A percentile compares a stretch with the other conserved stretches of the same genome.
Conservation (phyloP, 2,329 filamentous ascomycete genomes). For the Beauveria pseudobassiana region DNA sequence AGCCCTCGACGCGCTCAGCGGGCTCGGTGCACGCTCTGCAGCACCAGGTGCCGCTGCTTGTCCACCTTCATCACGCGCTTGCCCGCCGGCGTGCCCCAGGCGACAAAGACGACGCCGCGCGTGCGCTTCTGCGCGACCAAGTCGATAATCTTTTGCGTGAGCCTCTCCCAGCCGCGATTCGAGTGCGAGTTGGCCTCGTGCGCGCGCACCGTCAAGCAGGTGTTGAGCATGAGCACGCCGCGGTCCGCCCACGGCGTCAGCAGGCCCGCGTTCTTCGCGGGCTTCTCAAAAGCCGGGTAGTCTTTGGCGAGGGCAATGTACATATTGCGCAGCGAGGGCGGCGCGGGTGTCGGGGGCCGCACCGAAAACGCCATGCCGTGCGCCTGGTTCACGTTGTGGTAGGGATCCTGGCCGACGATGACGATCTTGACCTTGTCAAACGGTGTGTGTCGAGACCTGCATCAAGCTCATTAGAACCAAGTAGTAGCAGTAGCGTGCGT, state of each 20-base stretch:
- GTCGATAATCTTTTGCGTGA: slow-evolving; percentile 90
- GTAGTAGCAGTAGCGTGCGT: background rate
- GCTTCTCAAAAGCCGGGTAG: slow-evolving; percentile 71
- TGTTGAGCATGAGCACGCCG: slow-evolving; percentile 89
- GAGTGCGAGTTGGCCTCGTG: slow-evolving; percentile 82
- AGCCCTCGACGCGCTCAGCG: slow-evolving; percentile 80
- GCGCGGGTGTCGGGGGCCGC: slow-evolving; percentile 77
- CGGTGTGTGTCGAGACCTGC: slow-evolving; percentile 90
- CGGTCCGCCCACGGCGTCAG: slow-evolving; percentile 91
- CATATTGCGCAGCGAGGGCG: slow-evolving; percentile 88
- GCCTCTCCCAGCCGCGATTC: slow-evolving; percentile 82
- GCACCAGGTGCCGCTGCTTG: slow-evolving; percentile 65
- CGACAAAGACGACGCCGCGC: slow-evolving; percentile 84
- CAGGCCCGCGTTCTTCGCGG: slow-evolving; percentile 71
- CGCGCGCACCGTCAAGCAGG: slow-evolving; percentile 85
- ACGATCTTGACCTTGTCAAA: slow-evolving; percentile 85
- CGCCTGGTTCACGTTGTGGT: slow-evolving; percentile 92
- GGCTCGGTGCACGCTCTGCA: slow-evolving; percentile 85
- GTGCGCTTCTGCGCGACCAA: slow-evolving; percentile 70
- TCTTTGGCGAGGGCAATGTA: slow-evolving; percentile 83
- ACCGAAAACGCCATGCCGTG: slow-evolving; percentile 96
- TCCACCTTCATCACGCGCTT: slow-evolving; percentile 72
- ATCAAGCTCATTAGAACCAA: slow-evolving; percentile 14
- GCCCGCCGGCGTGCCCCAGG: slow-evolving; percentile 83
- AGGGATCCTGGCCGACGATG: slow-evolving; percentile 92